phyloP scores from a whole-genome alignment of 208 protist species.

The Trypanosoma theileri region DNA sequence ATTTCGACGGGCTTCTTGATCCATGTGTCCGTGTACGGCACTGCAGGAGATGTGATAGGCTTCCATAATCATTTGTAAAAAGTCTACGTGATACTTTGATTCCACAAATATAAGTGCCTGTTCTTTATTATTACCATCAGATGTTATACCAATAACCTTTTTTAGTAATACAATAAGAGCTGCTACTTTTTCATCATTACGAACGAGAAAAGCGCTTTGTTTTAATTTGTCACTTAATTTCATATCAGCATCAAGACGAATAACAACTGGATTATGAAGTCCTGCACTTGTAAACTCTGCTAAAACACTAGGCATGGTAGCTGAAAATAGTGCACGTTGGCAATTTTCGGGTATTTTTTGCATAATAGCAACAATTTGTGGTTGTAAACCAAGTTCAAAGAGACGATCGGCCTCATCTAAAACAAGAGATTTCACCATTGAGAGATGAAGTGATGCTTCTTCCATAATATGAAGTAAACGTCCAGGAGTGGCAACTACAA shows the following conservation, averaged over 20 bases:
- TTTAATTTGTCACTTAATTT: slow-evolving; percentile 95
- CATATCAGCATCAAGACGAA: slow-evolving; percentile 97
- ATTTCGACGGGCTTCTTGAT: slow-evolving; percentile 95
- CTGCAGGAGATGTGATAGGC: slow-evolving; percentile 65
- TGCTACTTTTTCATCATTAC: slow-evolving; percentile 94
- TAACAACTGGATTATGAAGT: slow-evolving; percentile 95
- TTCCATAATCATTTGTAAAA: slow-evolving; percentile 92
- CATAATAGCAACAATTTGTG: slow-evolving; percentile 97
- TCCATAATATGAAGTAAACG: slow-evolving; percentile 97
- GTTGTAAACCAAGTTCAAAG: slow-evolving; percentile 98
- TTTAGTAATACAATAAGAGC: slow-evolving; percentile 94
- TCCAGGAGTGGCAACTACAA: slow-evolving; percentile 99
- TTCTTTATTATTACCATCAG: slow-evolving; percentile 4
- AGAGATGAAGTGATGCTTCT: slow-evolving; percentile 93
- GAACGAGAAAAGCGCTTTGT: slow-evolving; percentile 92
- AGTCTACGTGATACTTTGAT: slow-evolving; percentile 98
- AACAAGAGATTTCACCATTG: slow-evolving; percentile 94
- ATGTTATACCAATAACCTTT: slow-evolving; percentile 72
- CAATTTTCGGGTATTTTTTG: slow-evolving; percentile 90
- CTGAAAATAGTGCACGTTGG: slow-evolving; percentile 98
- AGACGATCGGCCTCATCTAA: slow-evolving; percentile 99
- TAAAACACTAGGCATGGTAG: slow-evolving; percentile 97
- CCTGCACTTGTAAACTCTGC: slow-evolving; percentile 98
- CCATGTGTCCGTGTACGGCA: slow-evolving; percentile 97
- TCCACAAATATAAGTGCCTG: slow-evolving; percentile 98